Evolutionary conservation across 352 stramenopile species (phyloP), one percentile per base, ranked within the genome.

Genomic region (Phytopythium oedochilum): DNA sequence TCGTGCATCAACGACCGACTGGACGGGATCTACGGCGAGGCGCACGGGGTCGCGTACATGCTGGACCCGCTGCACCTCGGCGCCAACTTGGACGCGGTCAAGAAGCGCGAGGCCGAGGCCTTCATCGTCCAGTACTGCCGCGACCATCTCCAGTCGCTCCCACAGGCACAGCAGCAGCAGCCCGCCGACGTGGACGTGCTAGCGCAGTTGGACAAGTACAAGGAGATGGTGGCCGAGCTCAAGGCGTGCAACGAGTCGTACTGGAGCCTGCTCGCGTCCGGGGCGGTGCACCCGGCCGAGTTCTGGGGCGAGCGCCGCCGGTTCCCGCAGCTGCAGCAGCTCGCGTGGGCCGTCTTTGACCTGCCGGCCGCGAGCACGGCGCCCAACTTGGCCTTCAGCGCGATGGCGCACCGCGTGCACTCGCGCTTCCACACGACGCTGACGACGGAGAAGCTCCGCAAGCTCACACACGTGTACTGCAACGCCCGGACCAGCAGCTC

Each of bases 1-100:
- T 85, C 79, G 26, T 87, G 72, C 44, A 63, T 89, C 20, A 74
- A 70, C 20, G 79, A 89, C 39, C 72, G 79, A 1, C 73, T 89
- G n/a, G 66, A 79, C 40, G 70, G 68, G 18, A 82, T 88, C 55
- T 89, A 89, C 31, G 67, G 76, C 5, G 66, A 83, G 20, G 70
- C 66, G 5, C 79, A 88, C 31, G 79, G 79, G 20, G 68, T 89
- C 31, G 76, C 76, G 8, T 85, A 80, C 55, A 55, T 82, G 40
- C 52, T 89, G 22, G 79, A 89, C 29, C 79, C 79, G 2, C 60
- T 84, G 12, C 75, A 75, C 47, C 58, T 87, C 17, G 79, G 74
- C 28, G 58, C 56, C 29, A 59, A 65, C 10, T 68, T 89, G 64
- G 76, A 87, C 59, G 63, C 69, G 5, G 51, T 40, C 40, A 81